These are phyloP conservation scores for Ophiosphaerella herpotricha DNA, from an alignment of 2,329 filamentous ascomycete genomes.

Conservation along the genomic window DNA sequence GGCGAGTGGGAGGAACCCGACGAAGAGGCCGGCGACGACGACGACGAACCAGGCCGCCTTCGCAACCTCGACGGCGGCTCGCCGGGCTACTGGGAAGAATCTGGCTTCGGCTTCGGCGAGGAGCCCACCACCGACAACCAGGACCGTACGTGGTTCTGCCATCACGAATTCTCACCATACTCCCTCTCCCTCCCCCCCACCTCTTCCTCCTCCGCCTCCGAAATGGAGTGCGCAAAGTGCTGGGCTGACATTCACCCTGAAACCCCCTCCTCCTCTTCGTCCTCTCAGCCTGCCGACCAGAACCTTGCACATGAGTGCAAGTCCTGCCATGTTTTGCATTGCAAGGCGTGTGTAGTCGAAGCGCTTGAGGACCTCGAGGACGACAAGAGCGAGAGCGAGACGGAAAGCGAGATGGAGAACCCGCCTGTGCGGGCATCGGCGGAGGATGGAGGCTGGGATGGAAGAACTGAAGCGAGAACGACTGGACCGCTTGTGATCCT, in stretches of 20 bases:
- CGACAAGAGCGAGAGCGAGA: background rate
- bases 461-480: too few species aligned
- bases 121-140: conserved; percentile 38
- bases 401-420: background rate
- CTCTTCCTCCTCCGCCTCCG: conserved; percentile 7
- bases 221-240: conserved; percentile 39
- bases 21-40: conserved; percentile 10
- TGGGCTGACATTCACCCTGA: conserved; percentile 32
- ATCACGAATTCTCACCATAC: conserved; percentile 26
- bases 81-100: conserved; percentile 34
- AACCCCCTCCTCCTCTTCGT: background rate
- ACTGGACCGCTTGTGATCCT: too few species aligned
- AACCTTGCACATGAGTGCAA: conserved; percentile 30
- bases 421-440: too few species aligned
- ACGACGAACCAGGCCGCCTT: background rate
- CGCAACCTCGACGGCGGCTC: conserved; percentile 43
- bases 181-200: conserved; percentile 19
- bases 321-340: conserved; percentile 28
- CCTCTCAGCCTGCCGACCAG: too few species aligned
- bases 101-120: conserved; percentile 41
- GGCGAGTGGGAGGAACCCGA: conserved; percentile 31
- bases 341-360: conserved; percentile 21
- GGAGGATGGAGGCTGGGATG: too few species aligned
- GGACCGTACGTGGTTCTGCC: conserved; percentile 31
- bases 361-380: background rate